These are phyloP conservation scores for Rosa persica DNA, from an alignment of 306 rosid genomes.

Conservation along the genomic window DNA sequence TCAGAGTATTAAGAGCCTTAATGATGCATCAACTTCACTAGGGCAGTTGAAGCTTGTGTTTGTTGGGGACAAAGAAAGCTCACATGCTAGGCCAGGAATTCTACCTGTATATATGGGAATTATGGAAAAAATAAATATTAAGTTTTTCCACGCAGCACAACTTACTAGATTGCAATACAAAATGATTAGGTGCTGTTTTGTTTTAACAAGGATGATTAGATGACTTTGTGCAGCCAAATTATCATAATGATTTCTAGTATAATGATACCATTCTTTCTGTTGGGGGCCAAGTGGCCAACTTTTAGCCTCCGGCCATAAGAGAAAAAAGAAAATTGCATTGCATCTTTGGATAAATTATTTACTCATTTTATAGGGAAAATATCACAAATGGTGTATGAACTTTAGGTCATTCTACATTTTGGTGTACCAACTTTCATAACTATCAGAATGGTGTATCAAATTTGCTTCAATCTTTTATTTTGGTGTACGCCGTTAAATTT, in stretches of 20 bases:
- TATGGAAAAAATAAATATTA: not conserved
- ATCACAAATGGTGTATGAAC: too few relatives aligned
- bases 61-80: constrained; percentile 32
- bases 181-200: not conserved
- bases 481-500: too few relatives aligned
- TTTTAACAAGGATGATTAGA: not conserved
- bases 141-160: not conserved
- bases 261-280: not conserved
- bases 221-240: not conserved
- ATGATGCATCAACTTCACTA: constrained; percentile 36
- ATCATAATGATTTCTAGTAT: not conserved
- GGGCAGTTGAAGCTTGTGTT: constrained; percentile 24
- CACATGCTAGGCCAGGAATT: not conserved
- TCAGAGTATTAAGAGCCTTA: constrained; percentile 25
- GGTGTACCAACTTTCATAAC: too few relatives aligned
- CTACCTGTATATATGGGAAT: not conserved
- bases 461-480: too few relatives aligned
- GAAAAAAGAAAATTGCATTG: not conserved
- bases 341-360: not conserved
- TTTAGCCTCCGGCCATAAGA: not conserved
- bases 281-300: not conserved
- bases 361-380: not conserved
- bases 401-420: too few relatives aligned
- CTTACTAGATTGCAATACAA: not conserved
- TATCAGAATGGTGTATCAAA: too few relatives aligned